Evolutionary conservation across 257 asterid species (phyloP).

Genomic region (Gentiana dahurica): DNA sequence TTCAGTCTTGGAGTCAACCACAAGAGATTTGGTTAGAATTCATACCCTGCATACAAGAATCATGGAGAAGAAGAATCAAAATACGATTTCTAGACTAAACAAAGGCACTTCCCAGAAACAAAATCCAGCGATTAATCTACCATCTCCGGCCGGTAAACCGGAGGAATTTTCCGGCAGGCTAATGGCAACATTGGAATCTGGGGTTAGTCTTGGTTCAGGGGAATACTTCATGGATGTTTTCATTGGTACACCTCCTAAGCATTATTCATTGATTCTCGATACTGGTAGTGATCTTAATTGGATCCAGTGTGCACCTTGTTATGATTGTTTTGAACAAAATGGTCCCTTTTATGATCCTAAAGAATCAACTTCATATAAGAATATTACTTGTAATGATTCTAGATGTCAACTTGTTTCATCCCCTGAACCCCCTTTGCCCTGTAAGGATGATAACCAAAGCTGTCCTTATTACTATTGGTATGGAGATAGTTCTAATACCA

Average conservation of each 20-base stretch:
- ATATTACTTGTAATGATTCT: slow-evolving; percentile 61
- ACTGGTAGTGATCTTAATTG: slow-evolving; percentile 95
- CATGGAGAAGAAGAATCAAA: slow-evolving; percentile 45
- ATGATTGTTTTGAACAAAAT: slow-evolving; percentile 76
- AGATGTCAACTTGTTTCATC: slow-evolving; percentile 62
- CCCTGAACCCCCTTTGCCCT: slow-evolving; percentile 57
- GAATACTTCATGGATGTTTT: slow-evolving; percentile 90
- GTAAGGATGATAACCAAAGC: slow-evolving; percentile 33
- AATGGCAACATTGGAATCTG: slow-evolving; percentile 71
- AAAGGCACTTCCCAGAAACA: slow-evolving; percentile 6
- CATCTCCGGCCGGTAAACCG: slow-evolving; percentile 12
- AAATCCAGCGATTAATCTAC: neutral
- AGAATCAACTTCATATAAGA: slow-evolving; percentile 37
- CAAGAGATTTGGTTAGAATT: slow-evolving; percentile 56
- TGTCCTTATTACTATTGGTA: slow-evolving; percentile 96
- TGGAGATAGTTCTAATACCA: slow-evolving; percentile 86
- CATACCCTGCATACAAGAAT: slow-evolving; percentile 60
- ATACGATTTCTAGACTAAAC: slow-evolving; percentile 27
- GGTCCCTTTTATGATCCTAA: slow-evolving; percentile 64
- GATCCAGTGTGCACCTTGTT: slow-evolving; percentile 86
- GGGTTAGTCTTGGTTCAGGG: slow-evolving; percentile 47
- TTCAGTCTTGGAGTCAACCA: slow-evolving; percentile 39
- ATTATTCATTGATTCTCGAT: slow-evolving; percentile 70
- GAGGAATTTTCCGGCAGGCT: slow-evolving; percentile 42
- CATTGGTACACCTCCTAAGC: slow-evolving; percentile 83